Conservation (phyloP, 306 rosid genomes). For the Neltuma alba region DNA sequence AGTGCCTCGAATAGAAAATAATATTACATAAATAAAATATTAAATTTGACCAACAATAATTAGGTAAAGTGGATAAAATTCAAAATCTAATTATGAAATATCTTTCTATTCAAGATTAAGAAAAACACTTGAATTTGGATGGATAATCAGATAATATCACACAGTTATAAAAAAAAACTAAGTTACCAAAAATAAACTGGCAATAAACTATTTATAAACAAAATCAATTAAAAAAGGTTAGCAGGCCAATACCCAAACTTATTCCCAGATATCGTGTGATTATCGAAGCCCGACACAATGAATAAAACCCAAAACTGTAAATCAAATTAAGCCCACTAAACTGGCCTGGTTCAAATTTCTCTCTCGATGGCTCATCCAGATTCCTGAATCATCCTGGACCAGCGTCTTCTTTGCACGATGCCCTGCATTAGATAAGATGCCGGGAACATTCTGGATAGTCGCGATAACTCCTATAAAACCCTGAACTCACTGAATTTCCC, state of each 20-base stretch:
- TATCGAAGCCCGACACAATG: background rate
- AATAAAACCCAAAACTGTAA: background rate
- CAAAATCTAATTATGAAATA: too few relatives aligned
- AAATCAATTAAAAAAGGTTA: background rate
- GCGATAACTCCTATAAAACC: slow-evolving; percentile 3
- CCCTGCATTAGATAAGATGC: slow-evolving; percentile 1
- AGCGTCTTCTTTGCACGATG: background rate
- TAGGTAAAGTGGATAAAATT: background rate
- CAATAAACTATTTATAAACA: too few relatives aligned
- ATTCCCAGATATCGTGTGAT: too few relatives aligned
- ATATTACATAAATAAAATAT: too few relatives aligned
- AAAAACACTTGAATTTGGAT: too few relatives aligned
- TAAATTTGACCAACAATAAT: too few relatives aligned
- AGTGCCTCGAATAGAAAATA: too few relatives aligned
- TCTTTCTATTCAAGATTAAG: too few relatives aligned
- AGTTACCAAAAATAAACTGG: too few relatives aligned
- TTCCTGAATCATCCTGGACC: slow-evolving; percentile 32
- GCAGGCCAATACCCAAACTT: background rate
- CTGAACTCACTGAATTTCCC: background rate
- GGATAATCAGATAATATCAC: background rate
- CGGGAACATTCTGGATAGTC: slow-evolving; percentile 46
- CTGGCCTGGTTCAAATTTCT: background rate
- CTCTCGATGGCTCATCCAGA: background rate
- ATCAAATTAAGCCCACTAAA: background rate
- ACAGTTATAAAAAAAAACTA: too few relatives aligned